Evolutionary conservation across 306 rosid species (phyloP).

Genomic region (Cicer arietinum): DNA sequence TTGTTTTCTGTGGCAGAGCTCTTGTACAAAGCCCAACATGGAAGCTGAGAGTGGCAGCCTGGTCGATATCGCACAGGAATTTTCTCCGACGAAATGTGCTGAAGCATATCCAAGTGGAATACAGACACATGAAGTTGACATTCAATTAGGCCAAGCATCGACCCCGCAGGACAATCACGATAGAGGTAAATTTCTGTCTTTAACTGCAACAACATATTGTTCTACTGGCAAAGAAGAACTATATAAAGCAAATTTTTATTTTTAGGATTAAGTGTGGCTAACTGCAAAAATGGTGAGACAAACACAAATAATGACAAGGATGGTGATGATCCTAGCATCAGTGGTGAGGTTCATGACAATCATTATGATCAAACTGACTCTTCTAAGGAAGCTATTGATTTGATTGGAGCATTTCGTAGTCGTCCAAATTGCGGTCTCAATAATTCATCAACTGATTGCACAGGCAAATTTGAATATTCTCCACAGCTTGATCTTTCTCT

Average conservation of each 20-base stretch:
- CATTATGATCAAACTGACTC: constrained; percentile 56
- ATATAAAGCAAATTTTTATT: constrained; percentile 42
- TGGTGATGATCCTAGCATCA: constrained; percentile 49
- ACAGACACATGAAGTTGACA: constrained; percentile 56
- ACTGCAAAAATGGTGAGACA: constrained; percentile 50
- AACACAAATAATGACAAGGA: constrained; percentile 53
- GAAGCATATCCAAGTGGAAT: constrained; percentile 52
- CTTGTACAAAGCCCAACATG: constrained; percentile 86
- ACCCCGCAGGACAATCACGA: constrained; percentile 51
- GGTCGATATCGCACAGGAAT: constrained; percentile 56
- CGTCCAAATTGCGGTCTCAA: constrained; percentile 52
- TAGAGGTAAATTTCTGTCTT: constrained; percentile 59
- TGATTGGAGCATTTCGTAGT: constrained; percentile 62
- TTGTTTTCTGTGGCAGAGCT: constrained; percentile 75
- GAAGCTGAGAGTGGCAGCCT: constrained; percentile 69
- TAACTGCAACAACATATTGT: constrained; percentile 29
- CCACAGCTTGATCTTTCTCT: constrained; percentile 89
- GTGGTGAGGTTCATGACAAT: constrained; percentile 65
- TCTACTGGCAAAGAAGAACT: constrained; percentile 24
- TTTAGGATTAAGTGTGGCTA: constrained; percentile 55
- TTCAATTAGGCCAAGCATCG: constrained; percentile 49
- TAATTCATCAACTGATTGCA: constrained; percentile 59
- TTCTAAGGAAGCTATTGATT: constrained; percentile 71
- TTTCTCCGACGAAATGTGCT: constrained; percentile 51
- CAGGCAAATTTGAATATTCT: constrained; percentile 57